These are phyloP conservation scores for Penicillium coffeae DNA, from an alignment of 495 filamentous ascomycete species.

Conservation along the genomic window DNA sequence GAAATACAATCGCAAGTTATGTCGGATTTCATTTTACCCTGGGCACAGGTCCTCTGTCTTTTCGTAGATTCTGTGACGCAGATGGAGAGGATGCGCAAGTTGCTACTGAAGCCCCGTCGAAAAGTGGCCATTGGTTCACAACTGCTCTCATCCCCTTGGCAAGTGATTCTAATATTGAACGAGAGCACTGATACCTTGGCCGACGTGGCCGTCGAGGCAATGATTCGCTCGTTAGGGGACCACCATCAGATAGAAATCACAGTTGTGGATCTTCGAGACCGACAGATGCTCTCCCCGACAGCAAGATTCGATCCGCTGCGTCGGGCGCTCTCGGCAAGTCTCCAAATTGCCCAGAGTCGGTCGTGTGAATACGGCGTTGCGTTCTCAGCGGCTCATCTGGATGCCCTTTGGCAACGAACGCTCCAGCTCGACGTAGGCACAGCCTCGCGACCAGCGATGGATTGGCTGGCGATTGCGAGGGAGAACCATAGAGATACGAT, in stretches of 20 bases:
- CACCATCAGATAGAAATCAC: neutral
- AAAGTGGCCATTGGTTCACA: constrained; percentile 4
- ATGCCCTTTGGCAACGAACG: neutral
- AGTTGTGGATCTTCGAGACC: constrained; percentile 2
- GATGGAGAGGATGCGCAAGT: neutral
- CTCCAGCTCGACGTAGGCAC: neutral
- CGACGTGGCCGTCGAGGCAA: neutral
- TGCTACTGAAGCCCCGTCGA: constrained; percentile 5
- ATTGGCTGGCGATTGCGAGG: constrained; percentile 1
- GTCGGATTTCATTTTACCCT: constrained; percentile 8
- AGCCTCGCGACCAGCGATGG: neutral
- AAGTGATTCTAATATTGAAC: constrained; percentile 9
- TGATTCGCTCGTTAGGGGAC: neutral
- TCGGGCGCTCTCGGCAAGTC: neutral
- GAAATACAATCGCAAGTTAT: constrained; percentile 10
- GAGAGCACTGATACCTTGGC: neutral
- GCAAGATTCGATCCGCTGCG: constrained; percentile 7
- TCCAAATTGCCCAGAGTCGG: neutral
- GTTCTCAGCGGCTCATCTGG: constrained; percentile 8
- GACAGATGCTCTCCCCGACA: neutral
- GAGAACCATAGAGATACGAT: neutral
- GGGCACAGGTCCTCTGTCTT: constrained; percentile 12
- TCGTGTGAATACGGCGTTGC: neutral
- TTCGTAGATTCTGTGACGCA: constrained; percentile 9
- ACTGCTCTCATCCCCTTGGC: neutral